A percentile compares a stretch with the other conserved stretches of the same genome.
Evolutionary conservation across 106 monocot genomes (phyloP).

Genomic region (Dendrobium huoshanense): DNA sequence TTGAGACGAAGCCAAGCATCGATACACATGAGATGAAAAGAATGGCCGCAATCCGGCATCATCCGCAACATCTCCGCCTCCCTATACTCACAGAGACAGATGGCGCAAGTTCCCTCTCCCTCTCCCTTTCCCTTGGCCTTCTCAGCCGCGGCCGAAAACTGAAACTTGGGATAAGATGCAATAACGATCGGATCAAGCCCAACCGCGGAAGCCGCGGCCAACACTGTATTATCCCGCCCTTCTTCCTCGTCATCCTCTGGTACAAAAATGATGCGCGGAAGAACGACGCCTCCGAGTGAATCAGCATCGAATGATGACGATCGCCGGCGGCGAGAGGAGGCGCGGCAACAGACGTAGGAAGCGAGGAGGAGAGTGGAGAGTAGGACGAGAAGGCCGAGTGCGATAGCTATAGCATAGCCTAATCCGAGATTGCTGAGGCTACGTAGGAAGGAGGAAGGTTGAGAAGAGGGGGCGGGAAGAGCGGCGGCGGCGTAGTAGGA

Average conservation of each 20-base stretch:
- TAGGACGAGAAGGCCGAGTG: constrained; percentile 46
- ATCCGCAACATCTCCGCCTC: constrained; percentile 67
- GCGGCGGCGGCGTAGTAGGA: constrained; percentile 1
- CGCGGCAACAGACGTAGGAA: constrained; percentile 53
- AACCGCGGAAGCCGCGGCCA: neutral
- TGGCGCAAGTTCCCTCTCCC: constrained; percentile 34
- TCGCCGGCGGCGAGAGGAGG: constrained; percentile 5
- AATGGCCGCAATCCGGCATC: constrained; percentile 62
- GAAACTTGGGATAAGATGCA: constrained; percentile 47
- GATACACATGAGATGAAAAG: constrained; percentile 50
- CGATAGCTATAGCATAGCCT: constrained; percentile 60
- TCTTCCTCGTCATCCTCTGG: constrained; percentile 38
- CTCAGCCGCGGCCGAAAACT: constrained; percentile 19
- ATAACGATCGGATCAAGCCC: constrained; percentile 51
- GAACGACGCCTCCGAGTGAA: constrained; percentile 11
- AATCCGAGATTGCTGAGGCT: constrained; percentile 37
- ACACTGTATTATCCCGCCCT: constrained; percentile 5
- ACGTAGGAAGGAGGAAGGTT: constrained; percentile 25
- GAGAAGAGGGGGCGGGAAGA: constrained; percentile 4
- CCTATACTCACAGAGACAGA: constrained; percentile 58
- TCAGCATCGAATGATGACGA: neutral
- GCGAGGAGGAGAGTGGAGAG: constrained; percentile 47
- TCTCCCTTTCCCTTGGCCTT: constrained; percentile 17
- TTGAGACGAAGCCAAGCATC: constrained; percentile 61
- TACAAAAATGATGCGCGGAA: constrained; percentile 56